A percentile compares a stretch with the other conserved stretches of the same genome.
Conservation (phyloP, 2,329 filamentous ascomycete species). For the Penicillium concentricum region DNA sequence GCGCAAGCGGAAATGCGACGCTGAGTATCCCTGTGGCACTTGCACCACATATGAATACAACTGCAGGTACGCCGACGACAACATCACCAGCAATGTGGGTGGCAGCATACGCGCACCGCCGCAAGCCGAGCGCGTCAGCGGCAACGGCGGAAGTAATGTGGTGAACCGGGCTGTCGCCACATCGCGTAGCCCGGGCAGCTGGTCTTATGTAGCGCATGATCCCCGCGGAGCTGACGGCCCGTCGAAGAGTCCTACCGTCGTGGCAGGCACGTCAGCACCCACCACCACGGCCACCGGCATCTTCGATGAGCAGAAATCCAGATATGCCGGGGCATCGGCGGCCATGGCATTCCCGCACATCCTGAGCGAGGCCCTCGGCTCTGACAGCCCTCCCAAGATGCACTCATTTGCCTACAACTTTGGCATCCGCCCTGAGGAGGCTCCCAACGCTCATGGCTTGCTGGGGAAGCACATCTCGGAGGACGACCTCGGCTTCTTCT, state of each 20-base stretch:
- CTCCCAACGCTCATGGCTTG: constrained; percentile 23
- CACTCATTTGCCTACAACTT: constrained; percentile 33
- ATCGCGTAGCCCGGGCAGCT: background rate
- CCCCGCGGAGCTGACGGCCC: constrained; percentile 4
- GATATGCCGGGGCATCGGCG: constrained; percentile 30
- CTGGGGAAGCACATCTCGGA: constrained; percentile 27
- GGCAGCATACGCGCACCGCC: background rate
- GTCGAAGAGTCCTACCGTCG: constrained; percentile 14
- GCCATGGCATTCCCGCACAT: constrained; percentile 34
- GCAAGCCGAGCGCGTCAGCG: background rate
- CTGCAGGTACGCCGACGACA: constrained; percentile 25
- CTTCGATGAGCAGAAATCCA: constrained; percentile 29
- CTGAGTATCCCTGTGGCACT: constrained; percentile 29
- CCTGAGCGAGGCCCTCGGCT: constrained; percentile 27
- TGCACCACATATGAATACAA: constrained; percentile 30
- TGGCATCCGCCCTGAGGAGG: constrained; percentile 31
- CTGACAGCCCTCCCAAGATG: constrained; percentile 26
- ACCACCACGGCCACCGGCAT: constrained; percentile 19
- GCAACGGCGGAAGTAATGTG: constrained; percentile 3
- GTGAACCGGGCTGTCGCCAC: background rate
- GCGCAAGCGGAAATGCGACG: constrained; percentile 36
- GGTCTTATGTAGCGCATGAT: background rate
- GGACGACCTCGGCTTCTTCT: constrained; percentile 24
- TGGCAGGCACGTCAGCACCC: background rate
- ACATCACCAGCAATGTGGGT: background rate